Evolutionary conservation across 306 rosid species (phyloP).

Genomic region (Fragaria nilgerrensis): DNA sequence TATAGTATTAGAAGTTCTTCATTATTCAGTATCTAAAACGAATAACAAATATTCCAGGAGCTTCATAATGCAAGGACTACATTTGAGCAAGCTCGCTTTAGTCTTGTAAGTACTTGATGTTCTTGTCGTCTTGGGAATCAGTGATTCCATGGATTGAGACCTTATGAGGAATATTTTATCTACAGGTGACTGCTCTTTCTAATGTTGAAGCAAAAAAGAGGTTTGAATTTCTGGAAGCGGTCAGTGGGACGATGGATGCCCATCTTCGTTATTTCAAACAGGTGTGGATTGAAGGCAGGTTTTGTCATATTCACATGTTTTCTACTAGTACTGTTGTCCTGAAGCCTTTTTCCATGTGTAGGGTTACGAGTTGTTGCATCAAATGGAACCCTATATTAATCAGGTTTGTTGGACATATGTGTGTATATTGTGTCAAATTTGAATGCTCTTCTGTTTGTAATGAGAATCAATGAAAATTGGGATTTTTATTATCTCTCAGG

Average conservation of each 20-base stretch:
- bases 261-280: conserved; percentile 99
- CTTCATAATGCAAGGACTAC: conserved; percentile 89
- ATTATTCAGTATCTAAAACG: conserved; percentile 29
- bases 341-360: conserved; percentile 14
- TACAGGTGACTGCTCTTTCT: conserved; percentile 90
- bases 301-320: conserved; percentile 16
- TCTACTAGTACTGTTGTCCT: conserved; percentile 20
- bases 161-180: conserved; percentile 26
- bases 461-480: conserved; percentile 24
- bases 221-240: conserved; percentile 97
- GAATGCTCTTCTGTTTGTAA: neutral
- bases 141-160: conserved; percentile 4
- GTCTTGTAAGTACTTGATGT: conserved; percentile 49
- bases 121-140: conserved; percentile 12
- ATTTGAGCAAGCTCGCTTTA: conserved; percentile 98
- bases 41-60: conserved; percentile 59
- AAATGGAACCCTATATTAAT: conserved; percentile 85
- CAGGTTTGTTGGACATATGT: conserved; percentile 53
- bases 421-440: neutral
- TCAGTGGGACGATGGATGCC: conserved; percentile 99
- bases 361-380: conserved; percentile 70
- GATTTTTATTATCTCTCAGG: conserved; percentile 53
- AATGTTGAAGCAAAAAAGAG: conserved; percentile 97
- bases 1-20: conserved; percentile 17
- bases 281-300: conserved; percentile 44